These are phyloP conservation scores for Thelonectria rubi DNA, from an alignment of 2,329 filamentous ascomycete species.

Conservation along the genomic window DNA sequence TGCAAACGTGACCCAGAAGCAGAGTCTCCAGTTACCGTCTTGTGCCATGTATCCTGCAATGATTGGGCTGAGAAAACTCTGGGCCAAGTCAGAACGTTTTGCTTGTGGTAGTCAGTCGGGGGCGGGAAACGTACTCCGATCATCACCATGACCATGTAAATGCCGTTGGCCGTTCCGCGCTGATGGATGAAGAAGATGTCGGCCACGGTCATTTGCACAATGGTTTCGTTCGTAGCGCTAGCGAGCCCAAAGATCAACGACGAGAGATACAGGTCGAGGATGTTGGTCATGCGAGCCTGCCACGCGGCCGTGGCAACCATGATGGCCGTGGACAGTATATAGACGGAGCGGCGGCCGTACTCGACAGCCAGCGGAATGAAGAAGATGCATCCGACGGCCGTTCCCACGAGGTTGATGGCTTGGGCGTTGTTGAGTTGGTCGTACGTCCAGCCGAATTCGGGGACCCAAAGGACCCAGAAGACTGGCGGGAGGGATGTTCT, in stretches of 20 bases:
- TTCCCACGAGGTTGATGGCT: slow-evolving; percentile 39
- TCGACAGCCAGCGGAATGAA: slow-evolving; percentile 46
- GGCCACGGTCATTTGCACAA: slow-evolving; percentile 48
- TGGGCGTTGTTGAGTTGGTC: slow-evolving; percentile 34
- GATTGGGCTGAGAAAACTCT: slow-evolving; percentile 41
- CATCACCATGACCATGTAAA: slow-evolving; percentile 42
- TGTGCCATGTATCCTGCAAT: slow-evolving; percentile 42
- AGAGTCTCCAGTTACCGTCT: slow-evolving; percentile 38
- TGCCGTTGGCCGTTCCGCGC: slow-evolving; percentile 40
- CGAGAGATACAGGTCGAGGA: slow-evolving; percentile 34
- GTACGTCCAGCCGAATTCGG: slow-evolving; percentile 38
- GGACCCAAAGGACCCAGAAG: slow-evolving; percentile 43
- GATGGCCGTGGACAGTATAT: slow-evolving; percentile 36
- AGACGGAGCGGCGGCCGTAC: slow-evolving; percentile 43
- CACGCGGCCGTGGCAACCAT: slow-evolving; percentile 35
- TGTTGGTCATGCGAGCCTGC: slow-evolving; percentile 31
- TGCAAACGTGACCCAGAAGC: slow-evolving; percentile 36
- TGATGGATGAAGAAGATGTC: slow-evolving; percentile 46
- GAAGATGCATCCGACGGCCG: slow-evolving; percentile 42
- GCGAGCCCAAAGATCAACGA: slow-evolving; percentile 45
- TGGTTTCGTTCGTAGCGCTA: slow-evolving; percentile 48
- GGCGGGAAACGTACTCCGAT: slow-evolving; percentile 32
- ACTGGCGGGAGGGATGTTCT: slow-evolving; percentile 33
- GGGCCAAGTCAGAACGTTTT: not conserved
- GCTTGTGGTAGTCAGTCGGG: not conserved